A percentile compares a stretch with the other conserved stretches of the same genome.
phyloP scores from a whole-genome alignment of 2,329 filamentous ascomycete species.

The Apiospora aurea region DNA sequence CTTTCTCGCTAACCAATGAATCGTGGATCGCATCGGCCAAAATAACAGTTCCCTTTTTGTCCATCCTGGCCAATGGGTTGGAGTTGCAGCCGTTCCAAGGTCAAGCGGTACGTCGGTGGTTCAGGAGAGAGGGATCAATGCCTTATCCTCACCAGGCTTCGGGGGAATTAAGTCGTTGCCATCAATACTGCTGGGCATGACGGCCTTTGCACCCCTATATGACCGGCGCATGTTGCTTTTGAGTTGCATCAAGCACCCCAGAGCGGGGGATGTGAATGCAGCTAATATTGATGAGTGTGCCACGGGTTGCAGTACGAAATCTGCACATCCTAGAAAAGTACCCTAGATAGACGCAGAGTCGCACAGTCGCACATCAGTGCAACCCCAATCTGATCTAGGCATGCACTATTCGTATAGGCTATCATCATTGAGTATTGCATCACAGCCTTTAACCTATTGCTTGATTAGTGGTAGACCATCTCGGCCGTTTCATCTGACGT shows the following conservation, averaged over 20 bases:
- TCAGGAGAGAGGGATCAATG: neutral
- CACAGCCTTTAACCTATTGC: neutral
- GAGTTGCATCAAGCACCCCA: neutral
- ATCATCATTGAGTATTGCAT: neutral
- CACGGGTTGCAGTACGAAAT: neutral
- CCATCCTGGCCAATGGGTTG: neutral
- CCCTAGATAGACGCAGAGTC: neutral
- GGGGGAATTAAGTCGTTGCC: neutral
- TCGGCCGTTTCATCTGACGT: neutral
- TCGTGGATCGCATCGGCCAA: neutral
- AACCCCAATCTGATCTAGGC: neutral
- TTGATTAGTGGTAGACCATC: neutral
- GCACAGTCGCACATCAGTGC: neutral
- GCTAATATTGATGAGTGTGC: neutral
- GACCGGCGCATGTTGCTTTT: neutral
- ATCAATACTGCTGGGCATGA: neutral
- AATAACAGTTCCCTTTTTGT: neutral
- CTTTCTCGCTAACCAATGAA: conserved; percentile 1
- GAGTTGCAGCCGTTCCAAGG: neutral
- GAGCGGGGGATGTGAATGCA: neutral
- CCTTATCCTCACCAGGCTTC: neutral
- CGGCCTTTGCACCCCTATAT: neutral
- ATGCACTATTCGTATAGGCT: neutral
- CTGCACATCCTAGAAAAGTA: neutral
- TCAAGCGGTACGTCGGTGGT: neutral